Percentiles rank a stretch among this genome's conserved stretches.
Evolutionary conservation across 75 land plant genomes (phyloP).

Genomic region (Sequoiadendron giganteum): DNA sequence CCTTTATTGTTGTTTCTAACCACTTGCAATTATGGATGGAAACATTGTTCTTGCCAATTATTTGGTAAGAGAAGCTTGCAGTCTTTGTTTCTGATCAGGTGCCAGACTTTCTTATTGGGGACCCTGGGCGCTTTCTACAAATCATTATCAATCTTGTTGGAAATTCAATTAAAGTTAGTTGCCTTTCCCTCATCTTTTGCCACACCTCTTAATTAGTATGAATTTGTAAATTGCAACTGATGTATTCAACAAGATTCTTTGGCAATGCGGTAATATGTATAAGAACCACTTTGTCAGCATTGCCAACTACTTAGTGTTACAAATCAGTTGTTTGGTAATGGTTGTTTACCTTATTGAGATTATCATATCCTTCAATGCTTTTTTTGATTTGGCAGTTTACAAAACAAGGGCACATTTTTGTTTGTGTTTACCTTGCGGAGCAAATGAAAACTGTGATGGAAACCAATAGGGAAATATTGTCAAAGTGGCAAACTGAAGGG

Average conservation of each 20-base stretch:
- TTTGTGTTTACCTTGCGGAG: conserved; percentile 68
- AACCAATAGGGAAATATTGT: conserved; percentile 14
- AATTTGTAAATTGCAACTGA: background rate
- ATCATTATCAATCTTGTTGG: conserved; percentile 90
- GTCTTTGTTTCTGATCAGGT: conserved; percentile 83
- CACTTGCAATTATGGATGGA: background rate
- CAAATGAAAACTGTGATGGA: conserved; percentile 15
- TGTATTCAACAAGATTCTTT: background rate
- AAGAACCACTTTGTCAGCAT: background rate
- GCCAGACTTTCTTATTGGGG: conserved; percentile 74
- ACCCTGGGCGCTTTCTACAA: conserved; percentile 88
- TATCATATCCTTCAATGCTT: background rate
- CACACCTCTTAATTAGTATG: background rate
- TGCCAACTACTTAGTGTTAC: background rate
- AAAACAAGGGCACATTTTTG: conserved; percentile 79
- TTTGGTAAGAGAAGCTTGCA: conserved; percentile 60
- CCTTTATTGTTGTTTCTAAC: background rate
- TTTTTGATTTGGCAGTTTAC: conserved; percentile 61
- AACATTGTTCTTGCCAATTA: background rate
- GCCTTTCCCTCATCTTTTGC: background rate
- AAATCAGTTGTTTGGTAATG: background rate
- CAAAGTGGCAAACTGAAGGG: conserved; percentile 26
- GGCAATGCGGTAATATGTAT: background rate
- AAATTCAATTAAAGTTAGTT: conserved; percentile 76
- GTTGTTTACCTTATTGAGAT: background rate